Base-by-base conservation (phyloP, 345 rosid species). In the Xanthoceras sorbifolium region DNA sequence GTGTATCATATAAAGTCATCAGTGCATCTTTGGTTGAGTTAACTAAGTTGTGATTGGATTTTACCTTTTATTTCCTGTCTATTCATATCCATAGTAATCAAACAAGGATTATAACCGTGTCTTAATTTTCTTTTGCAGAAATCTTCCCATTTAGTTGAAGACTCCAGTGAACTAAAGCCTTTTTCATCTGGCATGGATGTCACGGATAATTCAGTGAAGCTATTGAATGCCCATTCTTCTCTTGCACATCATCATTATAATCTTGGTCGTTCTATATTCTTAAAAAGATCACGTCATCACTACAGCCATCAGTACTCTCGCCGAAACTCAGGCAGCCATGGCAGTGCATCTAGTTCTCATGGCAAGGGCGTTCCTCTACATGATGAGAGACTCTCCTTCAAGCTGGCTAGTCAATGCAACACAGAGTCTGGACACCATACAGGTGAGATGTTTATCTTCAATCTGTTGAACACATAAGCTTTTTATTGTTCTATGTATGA, bases 261-360 rank as follows among this genome's bases (percentile, higher is more conserved):
- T 79, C 83, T 82, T 64, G 80, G 89, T 31, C 85, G 86, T 22
- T 80, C 91, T 32, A 59, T 88, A n/a, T 85, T 86, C 82, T 79
- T 86, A 71, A 90, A 90, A 74, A 87, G 92, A 61, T 81, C 91
- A 9, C 90, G 89, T 38, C 87, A 87, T 77, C 69, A 83, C 79
- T 82, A 84, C 74, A 85, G 89, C 20, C 92, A 86, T 61, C 94
- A 89, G 6, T 85, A 85, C 81, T 79, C 86, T 22, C 77, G 86
- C 50, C 78, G 89, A 76, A 89, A 85, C 82, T 76, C 86, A 25
- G 85, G 82, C 32, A 81, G 67, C 77, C 82, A 73, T 77, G 76
- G 76, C 32, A 85, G 71, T 80, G 83, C 87, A 69, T 82, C 89
- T 11, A 77, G 89, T 79, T 82, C 91, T 63, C 89, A 72, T 78